These are phyloP conservation scores for Colletotrichum simmondsii DNA, from an alignment of 2,329 filamentous ascomycete species.

Conservation along the genomic window DNA sequence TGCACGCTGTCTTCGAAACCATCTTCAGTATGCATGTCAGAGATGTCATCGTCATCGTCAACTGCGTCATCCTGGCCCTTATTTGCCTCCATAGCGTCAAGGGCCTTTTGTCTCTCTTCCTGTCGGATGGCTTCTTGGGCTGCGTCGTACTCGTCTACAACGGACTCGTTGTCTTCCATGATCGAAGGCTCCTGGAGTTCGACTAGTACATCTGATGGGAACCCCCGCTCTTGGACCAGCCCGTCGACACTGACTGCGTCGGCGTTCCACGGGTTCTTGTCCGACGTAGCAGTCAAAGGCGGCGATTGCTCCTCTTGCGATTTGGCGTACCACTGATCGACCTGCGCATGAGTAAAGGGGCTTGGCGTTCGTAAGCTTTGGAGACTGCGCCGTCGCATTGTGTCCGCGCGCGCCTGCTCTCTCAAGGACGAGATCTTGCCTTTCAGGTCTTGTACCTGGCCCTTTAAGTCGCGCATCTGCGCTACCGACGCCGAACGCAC, in stretches of 20 bases:
- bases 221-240: conserved; percentile 35
- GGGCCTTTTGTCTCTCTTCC: conserved; percentile 38
- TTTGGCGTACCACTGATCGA: conserved; percentile 63
- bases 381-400: conserved; percentile 79
- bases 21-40: conserved; percentile 53
- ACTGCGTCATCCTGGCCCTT: conserved; percentile 12
- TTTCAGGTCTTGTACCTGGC: conserved; percentile 87
- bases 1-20: conserved; percentile 48
- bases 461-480: conserved; percentile 78
- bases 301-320: conserved; percentile 39
- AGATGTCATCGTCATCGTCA: conserved; percentile 46
- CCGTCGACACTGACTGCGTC: conserved; percentile 43
- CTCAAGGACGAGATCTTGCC: conserved; percentile 85
- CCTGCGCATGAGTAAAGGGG: conserved; percentile 78
- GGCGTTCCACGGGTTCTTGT: conserved; percentile 43
- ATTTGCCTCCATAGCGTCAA: conserved; percentile 25
- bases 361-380: conserved; percentile 81
- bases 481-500: conserved; percentile 78
- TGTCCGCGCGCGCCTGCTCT: conserved; percentile 83
- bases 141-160: conserved; percentile 41
- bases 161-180: conserved; percentile 40
- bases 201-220: conserved; percentile 12
- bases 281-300: conserved; percentile 32
- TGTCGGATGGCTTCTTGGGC: conserved; percentile 39
- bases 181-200: conserved; percentile 19